Percentiles rank a stretch among this genome's conserved stretches.
phyloP scores from a whole-genome alignment of 495 filamentous ascomycete genomes.

The Aspergillus ellipticus region DNA sequence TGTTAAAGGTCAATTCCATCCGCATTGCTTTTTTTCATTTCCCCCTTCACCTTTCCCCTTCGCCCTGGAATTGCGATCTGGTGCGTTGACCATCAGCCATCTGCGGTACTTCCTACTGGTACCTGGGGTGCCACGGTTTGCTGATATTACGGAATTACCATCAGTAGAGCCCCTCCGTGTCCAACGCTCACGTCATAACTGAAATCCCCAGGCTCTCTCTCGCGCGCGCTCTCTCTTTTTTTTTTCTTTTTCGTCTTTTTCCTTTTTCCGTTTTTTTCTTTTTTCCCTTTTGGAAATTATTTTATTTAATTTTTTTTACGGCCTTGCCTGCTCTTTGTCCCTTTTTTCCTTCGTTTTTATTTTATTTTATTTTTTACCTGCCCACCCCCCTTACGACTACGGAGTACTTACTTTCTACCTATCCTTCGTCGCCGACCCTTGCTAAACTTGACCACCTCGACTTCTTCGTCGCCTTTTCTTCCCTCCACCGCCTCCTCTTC shows the following conservation, averaged over 20 bases:
- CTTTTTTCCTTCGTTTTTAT: conserved; percentile 10
- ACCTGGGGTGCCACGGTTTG: no score
- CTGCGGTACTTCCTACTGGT: no score
- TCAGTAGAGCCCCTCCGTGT: conserved; percentile 5
- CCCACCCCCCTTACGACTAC: conserved; percentile 4
- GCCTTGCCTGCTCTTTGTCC: conserved; percentile 10
- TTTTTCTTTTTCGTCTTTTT: conserved; percentile 9
- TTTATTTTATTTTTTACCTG: conserved; percentile 15
- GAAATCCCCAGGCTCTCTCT: conserved; percentile 25
- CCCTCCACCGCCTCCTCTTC: conserved; percentile 23
- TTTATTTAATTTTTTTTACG: conserved; percentile 14
- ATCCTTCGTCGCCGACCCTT: conserved; percentile 18
- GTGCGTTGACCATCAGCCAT: no score
- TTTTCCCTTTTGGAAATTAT: conserved; percentile 12
- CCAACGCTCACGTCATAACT: conserved; percentile 35
- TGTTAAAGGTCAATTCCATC: not conserved
- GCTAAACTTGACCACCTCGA: conserved; percentile 29
- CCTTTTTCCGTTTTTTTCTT: conserved; percentile 1
- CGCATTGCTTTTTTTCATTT: no score
- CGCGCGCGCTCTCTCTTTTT: conserved; percentile 24
- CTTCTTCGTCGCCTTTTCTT: conserved; percentile 19
- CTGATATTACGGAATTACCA: not conserved
- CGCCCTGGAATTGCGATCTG: no score
- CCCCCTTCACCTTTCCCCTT: no score
- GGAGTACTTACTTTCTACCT: conserved; percentile 22